phyloP scores from a whole-genome alignment of 2,329 filamentous ascomycete species.

The Colletotrichum tamarilloi region DNA sequence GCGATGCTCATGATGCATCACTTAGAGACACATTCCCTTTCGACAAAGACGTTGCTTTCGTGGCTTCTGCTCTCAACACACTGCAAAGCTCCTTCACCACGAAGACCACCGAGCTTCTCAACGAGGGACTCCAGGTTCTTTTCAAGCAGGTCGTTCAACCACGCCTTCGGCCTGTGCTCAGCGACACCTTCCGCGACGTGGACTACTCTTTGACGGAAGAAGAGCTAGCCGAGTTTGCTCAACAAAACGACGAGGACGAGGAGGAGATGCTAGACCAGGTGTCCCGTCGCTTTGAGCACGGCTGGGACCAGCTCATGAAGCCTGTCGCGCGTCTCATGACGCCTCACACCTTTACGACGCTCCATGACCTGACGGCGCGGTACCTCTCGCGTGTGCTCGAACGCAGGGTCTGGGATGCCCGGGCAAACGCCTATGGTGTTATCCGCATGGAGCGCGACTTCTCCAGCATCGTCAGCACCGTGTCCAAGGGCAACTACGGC shows the following conservation, averaged over 20 bases:
- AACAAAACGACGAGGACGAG: slow-evolving; percentile 65
- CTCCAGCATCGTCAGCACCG: slow-evolving; percentile 75
- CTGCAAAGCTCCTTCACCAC: slow-evolving; percentile 78
- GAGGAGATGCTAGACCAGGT: slow-evolving; percentile 74
- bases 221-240: slow-evolving; percentile 67
- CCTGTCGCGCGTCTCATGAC: slow-evolving; percentile 90
- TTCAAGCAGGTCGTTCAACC: slow-evolving; percentile 89
- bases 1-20: slow-evolving; percentile 50
- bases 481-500: slow-evolving; percentile 78
- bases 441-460: slow-evolving; percentile 88
- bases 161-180: slow-evolving; percentile 84
- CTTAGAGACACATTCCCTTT: slow-evolving; percentile 82
- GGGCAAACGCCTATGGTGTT: slow-evolving; percentile 84
- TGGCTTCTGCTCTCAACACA: slow-evolving; percentile 73
- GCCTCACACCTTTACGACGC: slow-evolving; percentile 76
- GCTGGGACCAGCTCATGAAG: slow-evolving; percentile 87
- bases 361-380: slow-evolving; percentile 78
- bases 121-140: slow-evolving; percentile 85
- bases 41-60: slow-evolving; percentile 77
- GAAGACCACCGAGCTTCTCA: slow-evolving; percentile 85
- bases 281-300: slow-evolving; percentile 81
- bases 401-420: slow-evolving; percentile 85
- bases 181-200: slow-evolving; percentile 90
- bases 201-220: slow-evolving; percentile 81
- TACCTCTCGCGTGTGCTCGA: slow-evolving; percentile 85